phyloP scores from a whole-genome alignment of 495 filamentous ascomycete genomes.

The Umbilicaria muhlenbergii region DNA sequence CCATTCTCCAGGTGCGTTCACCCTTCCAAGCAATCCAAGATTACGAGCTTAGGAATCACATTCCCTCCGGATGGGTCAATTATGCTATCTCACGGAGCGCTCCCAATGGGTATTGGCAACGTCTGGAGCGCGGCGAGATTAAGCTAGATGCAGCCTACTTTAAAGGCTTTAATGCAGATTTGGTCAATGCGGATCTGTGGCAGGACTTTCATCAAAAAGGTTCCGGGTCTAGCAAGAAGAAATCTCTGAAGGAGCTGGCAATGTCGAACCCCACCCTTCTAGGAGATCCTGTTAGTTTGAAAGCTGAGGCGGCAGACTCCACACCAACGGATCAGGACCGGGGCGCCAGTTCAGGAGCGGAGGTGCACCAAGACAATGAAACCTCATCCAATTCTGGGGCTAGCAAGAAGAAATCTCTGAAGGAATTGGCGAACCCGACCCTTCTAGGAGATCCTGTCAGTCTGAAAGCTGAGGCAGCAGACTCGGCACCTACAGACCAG shows the following conservation, averaged over 20 bases:
- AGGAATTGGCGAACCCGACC: conserved; percentile 12
- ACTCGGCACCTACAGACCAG: conserved; percentile 8
- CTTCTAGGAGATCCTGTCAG: conserved; percentile 13
- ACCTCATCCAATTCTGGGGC: conserved; percentile 1
- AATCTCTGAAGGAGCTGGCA: conserved; percentile 9
- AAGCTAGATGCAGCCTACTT: conserved; percentile 61
- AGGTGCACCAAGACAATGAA: neutral
- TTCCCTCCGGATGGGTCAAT: conserved; percentile 84
- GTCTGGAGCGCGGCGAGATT: conserved; percentile 61
- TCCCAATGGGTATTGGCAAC: conserved; percentile 80
- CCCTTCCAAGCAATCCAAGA: conserved; percentile 85
- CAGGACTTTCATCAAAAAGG: conserved; percentile 30
- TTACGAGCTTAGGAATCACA: conserved; percentile 59
- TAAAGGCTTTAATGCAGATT: conserved; percentile 54
- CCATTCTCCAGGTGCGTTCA: conserved; percentile 51
- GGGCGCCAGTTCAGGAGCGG: conserved; percentile 2
- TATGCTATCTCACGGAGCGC: conserved; percentile 63
- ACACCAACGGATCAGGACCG: conserved; percentile 8
- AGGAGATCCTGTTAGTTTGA: conserved; percentile 12
- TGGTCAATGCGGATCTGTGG: conserved; percentile 54
- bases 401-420: neutral
- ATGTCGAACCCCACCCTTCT: conserved; percentile 10
- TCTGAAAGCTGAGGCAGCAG: conserved; percentile 12
- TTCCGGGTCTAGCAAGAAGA: conserved; percentile 18
- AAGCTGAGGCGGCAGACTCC: conserved; percentile 13